phyloP scores from a whole-genome alignment of 768 basidiomycete genomes.

The Tephrocybe sp. region DNA sequence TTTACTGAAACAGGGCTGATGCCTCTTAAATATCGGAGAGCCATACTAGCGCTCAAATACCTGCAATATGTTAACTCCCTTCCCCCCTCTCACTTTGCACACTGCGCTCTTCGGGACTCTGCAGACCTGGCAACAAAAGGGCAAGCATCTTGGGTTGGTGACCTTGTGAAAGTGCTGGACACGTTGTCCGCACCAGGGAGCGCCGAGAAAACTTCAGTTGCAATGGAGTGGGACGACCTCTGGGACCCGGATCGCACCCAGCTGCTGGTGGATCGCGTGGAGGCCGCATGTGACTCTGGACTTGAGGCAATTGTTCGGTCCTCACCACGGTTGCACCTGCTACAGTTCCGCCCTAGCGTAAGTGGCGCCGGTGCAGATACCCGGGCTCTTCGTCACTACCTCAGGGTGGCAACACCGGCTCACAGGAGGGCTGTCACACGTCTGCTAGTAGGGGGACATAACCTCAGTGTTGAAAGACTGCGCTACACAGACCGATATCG shows the following conservation, averaged over 20 bases:
- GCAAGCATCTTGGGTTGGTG: neutral
- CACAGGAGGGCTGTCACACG: neutral
- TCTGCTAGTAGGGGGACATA: too few relatives aligned
- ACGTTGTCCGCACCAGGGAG: too few relatives aligned
- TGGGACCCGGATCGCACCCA: neutral
- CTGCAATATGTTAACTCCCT: neutral
- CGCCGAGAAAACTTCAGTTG: neutral
- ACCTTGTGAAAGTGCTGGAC: too few relatives aligned
- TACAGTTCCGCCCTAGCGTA: too few relatives aligned
- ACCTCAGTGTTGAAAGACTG: too few relatives aligned
- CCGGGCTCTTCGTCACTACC: neutral
- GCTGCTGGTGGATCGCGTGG: neutral
- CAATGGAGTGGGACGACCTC: too few relatives aligned
- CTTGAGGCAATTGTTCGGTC: neutral
- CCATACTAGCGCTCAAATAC: neutral
- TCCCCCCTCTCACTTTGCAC: neutral
- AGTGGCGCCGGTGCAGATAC: too few relatives aligned
- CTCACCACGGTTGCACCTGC: neutral
- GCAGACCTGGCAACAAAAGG: neutral
- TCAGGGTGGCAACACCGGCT: neutral
- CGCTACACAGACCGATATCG: too few relatives aligned
- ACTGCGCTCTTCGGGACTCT: neutral
- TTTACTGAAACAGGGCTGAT: neutral
- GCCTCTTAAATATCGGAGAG: too few relatives aligned
- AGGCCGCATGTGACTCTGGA: neutral